These are phyloP conservation scores for Cardamine resedifolia DNA, from an alignment of 345 rosid genomes.

Conservation along the genomic window DNA sequence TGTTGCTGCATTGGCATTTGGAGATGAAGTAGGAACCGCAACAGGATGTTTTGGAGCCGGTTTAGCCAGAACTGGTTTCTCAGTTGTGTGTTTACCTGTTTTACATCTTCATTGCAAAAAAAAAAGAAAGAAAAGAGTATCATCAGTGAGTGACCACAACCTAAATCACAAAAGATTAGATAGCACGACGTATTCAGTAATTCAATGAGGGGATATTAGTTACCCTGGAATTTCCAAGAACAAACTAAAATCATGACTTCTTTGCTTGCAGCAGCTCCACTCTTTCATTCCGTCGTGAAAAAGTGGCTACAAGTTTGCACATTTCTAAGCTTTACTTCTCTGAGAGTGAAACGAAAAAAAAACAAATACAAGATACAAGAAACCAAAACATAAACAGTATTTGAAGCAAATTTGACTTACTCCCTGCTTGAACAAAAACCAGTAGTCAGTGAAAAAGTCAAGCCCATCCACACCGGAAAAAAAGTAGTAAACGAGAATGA, in stretches of 20 bases:
- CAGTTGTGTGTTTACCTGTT: conserved; percentile 89
- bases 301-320: conserved; percentile 56
- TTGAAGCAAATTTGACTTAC: conserved; percentile 46
- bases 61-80: conserved; percentile 74
- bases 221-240: conserved; percentile 94
- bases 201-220: background rate
- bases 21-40: conserved; percentile 40
- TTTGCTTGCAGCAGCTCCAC: conserved; percentile 98
- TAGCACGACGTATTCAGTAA: background rate
- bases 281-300: conserved; percentile 97
- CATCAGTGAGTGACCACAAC: background rate
- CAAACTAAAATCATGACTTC: conserved; percentile 86
- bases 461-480: conserved; percentile 22
- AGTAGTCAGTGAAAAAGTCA: background rate
- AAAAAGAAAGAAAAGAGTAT: background rate
- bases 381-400: conserved; percentile 5
- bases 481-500: background rate
- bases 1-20: conserved; percentile 40
- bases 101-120: conserved; percentile 68
- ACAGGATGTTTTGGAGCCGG: conserved; percentile 42
- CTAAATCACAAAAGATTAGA: background rate
- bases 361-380: too few species aligned
- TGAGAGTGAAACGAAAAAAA: background rate
- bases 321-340: conserved; percentile 18
- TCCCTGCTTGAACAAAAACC: conserved; percentile 51